Evolutionary conservation across 352 stramenopile genomes (phyloP), one percentile per base, ranked within the genome.

Genomic region (Pythium monospermum): DNA sequence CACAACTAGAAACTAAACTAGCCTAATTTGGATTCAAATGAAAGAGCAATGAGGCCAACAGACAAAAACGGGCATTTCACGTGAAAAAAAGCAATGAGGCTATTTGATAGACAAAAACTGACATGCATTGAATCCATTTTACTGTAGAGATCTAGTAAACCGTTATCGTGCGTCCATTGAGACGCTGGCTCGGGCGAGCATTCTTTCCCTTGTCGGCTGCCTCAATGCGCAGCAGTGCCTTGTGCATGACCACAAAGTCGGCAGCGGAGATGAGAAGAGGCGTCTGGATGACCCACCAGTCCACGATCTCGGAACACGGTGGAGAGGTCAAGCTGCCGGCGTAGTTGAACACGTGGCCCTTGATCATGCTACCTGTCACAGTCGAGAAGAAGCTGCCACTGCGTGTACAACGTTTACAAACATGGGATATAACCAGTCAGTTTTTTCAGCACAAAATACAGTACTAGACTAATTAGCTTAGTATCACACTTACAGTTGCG

Each of bases 231-330:
- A 28, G 42, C 27, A 57, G 32, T 12, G 48, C 37, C 11, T 18
- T 8, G 27, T 28, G 31, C 19, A 86, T 52, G 25, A 63, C 57
- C 12, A 41, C 27, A 8, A 80, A 66, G 49, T 82, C 69, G 4
- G 31, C 16, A 0, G 49, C 23, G 0, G 68, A 78, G 38, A 87
- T 70, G 28, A 57, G 68, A 35, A 87, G 53, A 16, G 73, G 69
- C 21, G 57, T 66, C 47, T 77, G 41, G 36, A 86, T 53, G 19
- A 88, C 66, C 72, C 74, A 88, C 77, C 77, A 88, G 50, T 84
- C 65, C 1, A 71, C 77, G 35, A 49, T 73, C 49, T 86, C 77
- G 36, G 58, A 48, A 28, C 77, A 88, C 12, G 35, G 47, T 0
- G 77, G 77, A 1, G 70, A 84, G 18, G 74, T 88, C 15, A 85